Base-by-base conservation (phyloP, 2,329 filamentous ascomycete species). In the Venturiaceae sp. region DNA sequence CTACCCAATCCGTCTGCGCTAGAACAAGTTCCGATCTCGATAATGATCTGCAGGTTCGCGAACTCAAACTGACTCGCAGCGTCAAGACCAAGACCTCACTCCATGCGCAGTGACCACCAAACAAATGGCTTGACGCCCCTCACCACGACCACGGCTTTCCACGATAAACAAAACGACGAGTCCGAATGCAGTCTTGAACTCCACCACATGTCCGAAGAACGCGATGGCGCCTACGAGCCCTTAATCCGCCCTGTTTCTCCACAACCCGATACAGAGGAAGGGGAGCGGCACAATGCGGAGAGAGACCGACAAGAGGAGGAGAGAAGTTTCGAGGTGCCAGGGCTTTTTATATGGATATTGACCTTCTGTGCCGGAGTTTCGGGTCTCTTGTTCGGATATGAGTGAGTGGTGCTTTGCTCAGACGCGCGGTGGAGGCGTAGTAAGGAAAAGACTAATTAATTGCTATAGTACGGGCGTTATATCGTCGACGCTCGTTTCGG, bases 381-480 rank as follows among this genome's bases (percentile, higher is more conserved):
- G 55, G 82, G 82, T 3, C 68, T 84, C 14, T 68, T 85, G 16
- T 85, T 85, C 69, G 82, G 82, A 58, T 85, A 83, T 65, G 82
- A 85, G 79, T 81, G 72, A 60, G 30, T 47, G 13, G 28, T 23
- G 16, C 23, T 41, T 44, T 30, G 23, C n/a, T 36, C 39, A 16
- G 55, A 54, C n/a, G 13, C 32, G 16, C 32, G 54, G 19, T 53
- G 26, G 30, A 36, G 26, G 32, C 26, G 26, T 19, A 23, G n/a
- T n/a, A 2, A 2, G 26, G 32, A 32, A 57, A 58, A 26, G 34
- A 57, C 21, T 23, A 56, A 32, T 21, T 33, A 53, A 28, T 60
- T 58, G 21, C 56, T 60, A 59, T 64, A 72, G 79, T 64, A 84
- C 82, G 36, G 82, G 82, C 36, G 81, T 84, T 16, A 83, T 84